These are phyloP conservation scores for Scleroderma citrinum DNA, from an alignment of 768 basidiomycete genomes.

Conservation along the genomic window DNA sequence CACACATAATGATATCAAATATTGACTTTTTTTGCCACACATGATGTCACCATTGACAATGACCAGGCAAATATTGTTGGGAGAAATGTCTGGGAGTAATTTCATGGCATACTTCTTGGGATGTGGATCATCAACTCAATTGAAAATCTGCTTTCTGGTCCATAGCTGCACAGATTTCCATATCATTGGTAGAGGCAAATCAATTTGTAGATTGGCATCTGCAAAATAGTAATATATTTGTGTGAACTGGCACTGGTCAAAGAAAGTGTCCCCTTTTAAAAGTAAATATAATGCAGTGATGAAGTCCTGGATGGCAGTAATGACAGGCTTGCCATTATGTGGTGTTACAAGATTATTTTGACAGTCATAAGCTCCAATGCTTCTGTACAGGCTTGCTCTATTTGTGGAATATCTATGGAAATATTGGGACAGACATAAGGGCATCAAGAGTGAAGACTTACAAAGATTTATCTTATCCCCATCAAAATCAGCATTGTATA, in stretches of 20 bases:
- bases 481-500: slow-evolving; percentile 99
- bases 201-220: slow-evolving; percentile 88
- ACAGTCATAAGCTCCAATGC: slow-evolving; percentile 96
- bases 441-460: slow-evolving; percentile 33
- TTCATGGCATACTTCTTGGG: slow-evolving; percentile 58
- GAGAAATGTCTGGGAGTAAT: slow-evolving; percentile 77
- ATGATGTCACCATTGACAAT: slow-evolving; percentile 97
- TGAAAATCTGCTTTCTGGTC: slow-evolving; percentile 99
- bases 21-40: slow-evolving; percentile 99
- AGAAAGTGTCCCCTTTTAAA: slow-evolving; percentile 87
- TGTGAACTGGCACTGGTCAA: slow-evolving; percentile 90
- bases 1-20: slow-evolving; percentile 94
- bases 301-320: slow-evolving; percentile 99
- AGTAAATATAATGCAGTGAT: slow-evolving; percentile 97
- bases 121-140: slow-evolving; percentile 77
- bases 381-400: slow-evolving; percentile 96
- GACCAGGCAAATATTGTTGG: slow-evolving; percentile 97
- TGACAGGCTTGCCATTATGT: slow-evolving; percentile 97
- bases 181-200: slow-evolving; percentile 91
- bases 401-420: slow-evolving; percentile 87
- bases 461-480: slow-evolving; percentile 99
- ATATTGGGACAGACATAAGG: slow-evolving; percentile 6
- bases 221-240: slow-evolving; percentile 94
- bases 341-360: slow-evolving; percentile 97
- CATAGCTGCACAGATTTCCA: slow-evolving; percentile 90